Conservation (phyloP, 2,329 filamentous ascomycete species). For the Chalara sp. region DNA sequence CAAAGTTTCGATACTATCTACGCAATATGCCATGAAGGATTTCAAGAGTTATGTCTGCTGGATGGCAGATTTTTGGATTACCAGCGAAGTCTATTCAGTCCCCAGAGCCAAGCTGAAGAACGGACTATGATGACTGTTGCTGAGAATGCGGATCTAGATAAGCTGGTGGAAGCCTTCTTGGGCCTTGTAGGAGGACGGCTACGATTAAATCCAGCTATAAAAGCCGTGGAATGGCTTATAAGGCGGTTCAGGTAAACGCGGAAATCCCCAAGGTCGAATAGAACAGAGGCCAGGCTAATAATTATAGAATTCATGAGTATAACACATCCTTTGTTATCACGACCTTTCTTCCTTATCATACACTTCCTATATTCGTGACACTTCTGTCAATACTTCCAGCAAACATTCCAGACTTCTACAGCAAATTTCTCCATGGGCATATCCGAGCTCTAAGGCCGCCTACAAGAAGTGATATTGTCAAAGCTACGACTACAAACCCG, state of each 20-base stretch:
- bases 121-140: constrained; percentile 72
- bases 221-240: constrained; percentile 91
- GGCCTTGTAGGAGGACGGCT: constrained; percentile 70
- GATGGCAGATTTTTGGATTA: constrained; percentile 75
- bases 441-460: constrained; percentile 69
- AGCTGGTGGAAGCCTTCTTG: constrained; percentile 74
- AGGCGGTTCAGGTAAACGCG: constrained; percentile 71
- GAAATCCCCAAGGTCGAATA: too few species aligned
- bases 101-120: constrained; percentile 86
- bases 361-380: constrained; percentile 75
- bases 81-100: constrained; percentile 76
- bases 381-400: constrained; percentile 79
- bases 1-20: constrained; percentile 91
- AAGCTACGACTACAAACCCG: constrained; percentile 73
- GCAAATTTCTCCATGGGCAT: constrained; percentile 84
- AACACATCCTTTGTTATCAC: constrained; percentile 74
- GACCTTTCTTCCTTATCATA: constrained; percentile 90
- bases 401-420: constrained; percentile 65
- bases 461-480: constrained; percentile 74
- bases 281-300: neutral
- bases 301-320: constrained; percentile 74
- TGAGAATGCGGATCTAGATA: constrained; percentile 78
- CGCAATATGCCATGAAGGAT: constrained; percentile 80
- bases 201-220: constrained; percentile 79
- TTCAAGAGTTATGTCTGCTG: constrained; percentile 82